Base-by-base conservation (phyloP, 2,329 filamentous ascomycete genomes). In the Trichoderma simmonsii region DNA sequence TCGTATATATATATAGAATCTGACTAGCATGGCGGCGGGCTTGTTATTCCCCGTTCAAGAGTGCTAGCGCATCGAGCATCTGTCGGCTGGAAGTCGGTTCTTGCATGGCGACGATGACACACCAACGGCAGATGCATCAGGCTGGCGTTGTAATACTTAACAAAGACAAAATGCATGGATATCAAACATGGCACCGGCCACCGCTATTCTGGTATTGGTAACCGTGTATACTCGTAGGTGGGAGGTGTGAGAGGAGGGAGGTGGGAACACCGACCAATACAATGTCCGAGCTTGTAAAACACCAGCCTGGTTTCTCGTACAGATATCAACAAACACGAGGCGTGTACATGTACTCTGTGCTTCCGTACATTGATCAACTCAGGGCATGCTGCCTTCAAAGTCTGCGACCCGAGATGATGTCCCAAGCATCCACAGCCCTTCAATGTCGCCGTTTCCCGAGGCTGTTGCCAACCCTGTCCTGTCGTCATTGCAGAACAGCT, bases 91-190 rank as follows among this genome's bases (percentile, higher is more conserved):
- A 30, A 3, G 66, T 26, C 39, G n/a, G 57, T 70, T 61, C 57
- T 62, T 28, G 54, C 34, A 57, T 24, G 26, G n/a, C 26, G 56
- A 34, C 34, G 39, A 70, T 70, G 66, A 34, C 28, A 69, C 28
- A 57, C 36, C 56, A 60, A 54, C 66, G 66, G 56, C 56, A 61
- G 66, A 70, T 70, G 66, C 66, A 59, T 28, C 56, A 51, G 14
- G 21, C 39, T 70, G 26, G n/a, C 21, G 48, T 21, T 59, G 57
- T 62, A 70, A 36, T 51, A 54, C 63, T 26, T 18, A 36, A 24
- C 26, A 32, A 48, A 48, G 65, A 60, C 30, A 60, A 54, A 61
- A 43, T 43, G 24, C 26, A 61, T 34, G 28, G 57, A 48, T 39
- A 54, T 59, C 39, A 51, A 43, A 24, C 57, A 61, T 61, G 57